Conservation (phyloP, 2,329 filamentous ascomycete genomes). For the Drechslerella stenobrocha region DNA sequence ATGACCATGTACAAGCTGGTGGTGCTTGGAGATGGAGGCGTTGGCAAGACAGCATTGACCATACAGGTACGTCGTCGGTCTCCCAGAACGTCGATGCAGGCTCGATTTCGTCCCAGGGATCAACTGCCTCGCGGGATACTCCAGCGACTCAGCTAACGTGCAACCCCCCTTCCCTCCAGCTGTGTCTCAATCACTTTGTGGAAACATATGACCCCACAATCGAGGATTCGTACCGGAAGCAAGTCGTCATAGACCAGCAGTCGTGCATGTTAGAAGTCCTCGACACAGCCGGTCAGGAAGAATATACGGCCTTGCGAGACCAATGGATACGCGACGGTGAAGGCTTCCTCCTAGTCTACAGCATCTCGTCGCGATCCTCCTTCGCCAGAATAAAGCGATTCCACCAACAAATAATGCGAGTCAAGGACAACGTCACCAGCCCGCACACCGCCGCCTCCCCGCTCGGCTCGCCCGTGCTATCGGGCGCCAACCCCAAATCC, state of each 20-base stretch:
- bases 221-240: conserved; percentile 84
- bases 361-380: conserved; percentile 93
- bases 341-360: conserved; percentile 96
- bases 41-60: conserved; percentile 89
- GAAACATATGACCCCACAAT: conserved; percentile 92
- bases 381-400: conserved; percentile 94
- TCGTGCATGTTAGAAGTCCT: conserved; percentile 97
- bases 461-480: conserved; percentile 58
- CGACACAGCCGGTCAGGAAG: conserved; percentile 96
- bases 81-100: too few species aligned
- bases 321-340: conserved; percentile 99
- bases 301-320: conserved; percentile 93
- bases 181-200: conserved; percentile 97
- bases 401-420: conserved; percentile 93
- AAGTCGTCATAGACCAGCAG: conserved; percentile 89
- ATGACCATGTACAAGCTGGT: conserved; percentile 96
- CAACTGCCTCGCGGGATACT: too few species aligned
- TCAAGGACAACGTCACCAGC: conserved; percentile 78
- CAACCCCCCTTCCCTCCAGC: conserved; percentile 58
- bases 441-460: conserved; percentile 56
- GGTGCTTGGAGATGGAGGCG: conserved; percentile 90
- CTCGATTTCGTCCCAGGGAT: too few species aligned
- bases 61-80: conserved; percentile 65
- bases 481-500: conserved; percentile 56
- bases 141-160: conserved; percentile 5